phyloP scores from a whole-genome alignment of 2,329 filamentous ascomycete genomes.

The Plectosphaerella plurivora region DNA sequence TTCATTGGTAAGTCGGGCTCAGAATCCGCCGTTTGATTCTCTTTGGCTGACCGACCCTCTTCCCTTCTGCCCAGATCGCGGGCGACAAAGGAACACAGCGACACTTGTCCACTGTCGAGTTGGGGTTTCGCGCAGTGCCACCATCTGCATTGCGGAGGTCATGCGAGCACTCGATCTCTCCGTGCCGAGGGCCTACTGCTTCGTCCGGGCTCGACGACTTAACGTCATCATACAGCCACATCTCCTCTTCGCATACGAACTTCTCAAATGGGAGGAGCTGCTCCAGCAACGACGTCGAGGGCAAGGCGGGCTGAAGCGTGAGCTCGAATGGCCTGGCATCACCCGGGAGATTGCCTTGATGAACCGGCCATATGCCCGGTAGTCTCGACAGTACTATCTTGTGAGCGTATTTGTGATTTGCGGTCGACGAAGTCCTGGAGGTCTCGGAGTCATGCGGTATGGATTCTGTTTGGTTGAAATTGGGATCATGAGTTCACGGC shows the following conservation, averaged over 20 bases:
- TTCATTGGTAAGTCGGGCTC: slow-evolving; percentile 80
- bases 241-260: slow-evolving; percentile 88
- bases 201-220: slow-evolving; percentile 82
- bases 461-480: too few relatives aligned
- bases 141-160: slow-evolving; percentile 98
- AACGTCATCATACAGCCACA: slow-evolving; percentile 99
- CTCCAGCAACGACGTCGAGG: slow-evolving; percentile 48
- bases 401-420: too few relatives aligned
- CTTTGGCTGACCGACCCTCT: slow-evolving; percentile 3
- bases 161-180: slow-evolving; percentile 80
- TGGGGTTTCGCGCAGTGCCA: slow-evolving; percentile 90
- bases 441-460: too few relatives aligned
- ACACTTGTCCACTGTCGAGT: slow-evolving; percentile 96
- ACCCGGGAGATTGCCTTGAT: slow-evolving; percentile 88
- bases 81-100: slow-evolving; percentile 70
- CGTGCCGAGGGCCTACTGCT: slow-evolving; percentile 92
- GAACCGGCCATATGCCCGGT: slow-evolving; percentile 89
- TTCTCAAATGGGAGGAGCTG: slow-evolving; percentile 91
- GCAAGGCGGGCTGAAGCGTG: slow-evolving; percentile 53
- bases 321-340: slow-evolving; percentile 88
- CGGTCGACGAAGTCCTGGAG: too few relatives aligned
- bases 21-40: not conserved
- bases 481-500: too few relatives aligned
- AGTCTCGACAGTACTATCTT: slow-evolving; percentile 7
- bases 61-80: slow-evolving; percentile 56